Conservation (phyloP, 148 eudicot species). For the Chenopodium berlandieri region DNA sequence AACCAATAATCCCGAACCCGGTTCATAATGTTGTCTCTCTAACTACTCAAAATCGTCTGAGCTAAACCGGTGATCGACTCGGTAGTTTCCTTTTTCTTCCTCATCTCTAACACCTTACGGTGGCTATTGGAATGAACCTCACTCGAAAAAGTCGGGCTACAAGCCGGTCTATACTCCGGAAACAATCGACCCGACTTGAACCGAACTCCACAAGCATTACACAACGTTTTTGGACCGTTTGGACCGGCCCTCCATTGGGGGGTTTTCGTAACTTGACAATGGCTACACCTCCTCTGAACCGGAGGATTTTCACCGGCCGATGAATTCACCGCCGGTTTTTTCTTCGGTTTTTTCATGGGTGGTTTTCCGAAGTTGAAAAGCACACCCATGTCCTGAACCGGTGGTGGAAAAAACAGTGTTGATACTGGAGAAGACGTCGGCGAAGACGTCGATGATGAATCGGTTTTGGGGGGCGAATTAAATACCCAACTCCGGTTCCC, state of each 20-base stretch:
- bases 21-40: constrained; percentile 24
- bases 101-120: constrained; percentile 84
- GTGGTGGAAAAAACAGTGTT: constrained; percentile 19
- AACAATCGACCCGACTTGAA: constrained; percentile 81
- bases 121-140: constrained; percentile 83
- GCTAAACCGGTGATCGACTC: constrained; percentile 32
- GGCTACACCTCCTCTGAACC: constrained; percentile 60
- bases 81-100: constrained; percentile 55
- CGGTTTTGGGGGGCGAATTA: constrained; percentile 37
- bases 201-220: constrained; percentile 93
- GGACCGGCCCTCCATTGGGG: constrained; percentile 98
- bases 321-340: constrained; percentile 12
- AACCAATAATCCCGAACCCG: constrained; percentile 28
- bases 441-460: constrained; percentile 43
- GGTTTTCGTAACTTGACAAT: constrained; percentile 75
- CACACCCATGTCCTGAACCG: constrained; percentile 26
- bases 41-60: constrained; percentile 31
- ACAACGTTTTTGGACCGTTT: constrained; percentile 68
- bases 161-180: constrained; percentile 87
- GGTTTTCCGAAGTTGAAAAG: constrained; percentile 36
- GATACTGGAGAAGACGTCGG: constrained; percentile 40
- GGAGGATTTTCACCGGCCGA: constrained; percentile 5
- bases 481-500: constrained; percentile 37
- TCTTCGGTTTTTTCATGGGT: constrained; percentile 51
- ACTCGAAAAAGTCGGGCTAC: constrained; percentile 76